Evolutionary conservation across 306 rosid genomes (phyloP).

Genomic region (Quercus dentata): DNA sequence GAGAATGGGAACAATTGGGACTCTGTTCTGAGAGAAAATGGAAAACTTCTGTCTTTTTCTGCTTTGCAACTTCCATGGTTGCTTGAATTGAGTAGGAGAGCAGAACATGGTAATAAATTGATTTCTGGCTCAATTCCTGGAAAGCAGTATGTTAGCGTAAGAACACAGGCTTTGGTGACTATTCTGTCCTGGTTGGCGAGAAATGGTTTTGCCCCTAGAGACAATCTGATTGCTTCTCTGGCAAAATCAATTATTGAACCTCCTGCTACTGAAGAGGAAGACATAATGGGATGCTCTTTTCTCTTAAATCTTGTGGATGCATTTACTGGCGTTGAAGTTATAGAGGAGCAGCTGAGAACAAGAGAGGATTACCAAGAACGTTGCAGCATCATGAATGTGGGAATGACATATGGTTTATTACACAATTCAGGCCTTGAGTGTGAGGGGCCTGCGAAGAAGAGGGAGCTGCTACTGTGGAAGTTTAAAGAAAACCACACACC

Average conservation of each 20-base stretch:
- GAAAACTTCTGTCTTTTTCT: constrained; percentile 76
- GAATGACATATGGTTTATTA: constrained; percentile 80
- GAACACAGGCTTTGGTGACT: constrained; percentile 71
- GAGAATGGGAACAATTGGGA: constrained; percentile 70
- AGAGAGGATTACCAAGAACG: constrained; percentile 81
- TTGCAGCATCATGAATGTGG: constrained; percentile 83
- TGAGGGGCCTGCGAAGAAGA: constrained; percentile 56
- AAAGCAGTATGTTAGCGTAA: constrained; percentile 50
- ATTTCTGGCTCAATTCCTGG: constrained; percentile 31
- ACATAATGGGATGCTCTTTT: constrained; percentile 64
- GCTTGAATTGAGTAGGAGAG: constrained; percentile 66
- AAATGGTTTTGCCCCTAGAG: constrained; percentile 86
- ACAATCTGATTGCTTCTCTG: constrained; percentile 62
- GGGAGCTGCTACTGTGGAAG: constrained; percentile 70
- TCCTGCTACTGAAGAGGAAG: constrained; percentile 77
- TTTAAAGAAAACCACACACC: constrained; percentile 71
- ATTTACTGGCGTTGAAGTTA: constrained; percentile 79
- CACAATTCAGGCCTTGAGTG: constrained; percentile 72
- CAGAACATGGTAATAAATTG: constrained; percentile 40
- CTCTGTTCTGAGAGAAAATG: constrained; percentile 70
- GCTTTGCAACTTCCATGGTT: constrained; percentile 86
- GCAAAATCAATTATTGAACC: constrained; percentile 77
- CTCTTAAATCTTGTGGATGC: constrained; percentile 93
- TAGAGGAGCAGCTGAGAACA: constrained; percentile 83
- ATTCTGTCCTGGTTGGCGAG: constrained; percentile 92